Conservation (phyloP, 306 rosid genomes). For the Carpinus fangiana region DNA sequence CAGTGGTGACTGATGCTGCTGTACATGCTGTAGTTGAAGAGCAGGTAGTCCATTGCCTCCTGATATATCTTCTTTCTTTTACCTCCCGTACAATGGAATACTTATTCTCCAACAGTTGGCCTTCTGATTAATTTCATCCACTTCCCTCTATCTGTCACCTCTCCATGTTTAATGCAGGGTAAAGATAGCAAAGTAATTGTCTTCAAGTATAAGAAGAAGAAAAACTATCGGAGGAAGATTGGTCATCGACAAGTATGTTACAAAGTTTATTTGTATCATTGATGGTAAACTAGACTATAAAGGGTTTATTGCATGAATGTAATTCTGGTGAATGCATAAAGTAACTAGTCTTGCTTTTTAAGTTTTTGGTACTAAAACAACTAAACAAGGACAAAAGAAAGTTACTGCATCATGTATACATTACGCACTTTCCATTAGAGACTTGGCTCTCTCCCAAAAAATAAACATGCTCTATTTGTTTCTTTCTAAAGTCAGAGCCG, state of each 20-base stretch:
- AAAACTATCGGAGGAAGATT: conserved; percentile 76
- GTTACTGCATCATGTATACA: neutral
- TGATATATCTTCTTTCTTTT: conserved; percentile 1
- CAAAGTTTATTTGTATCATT: neutral
- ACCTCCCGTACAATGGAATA: neutral
- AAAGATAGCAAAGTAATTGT: conserved; percentile 75
- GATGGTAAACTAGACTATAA: neutral
- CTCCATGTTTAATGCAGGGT: conserved; percentile 50
- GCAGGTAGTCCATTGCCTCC: conserved; percentile 51
- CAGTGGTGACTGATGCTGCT: conserved; percentile 92
- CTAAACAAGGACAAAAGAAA: neutral
- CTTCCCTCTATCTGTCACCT: neutral
- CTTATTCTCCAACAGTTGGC: conserved; percentile 10
- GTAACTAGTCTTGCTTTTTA: neutral
- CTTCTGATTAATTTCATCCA: neutral
- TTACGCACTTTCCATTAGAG: neutral
- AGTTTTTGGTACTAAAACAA: neutral
- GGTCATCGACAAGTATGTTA: conserved; percentile 89
- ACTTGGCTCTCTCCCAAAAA: neutral
- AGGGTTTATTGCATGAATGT: conserved; percentile 3
- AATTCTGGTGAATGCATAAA: neutral
- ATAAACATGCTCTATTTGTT: neutral
- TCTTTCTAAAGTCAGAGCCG: neutral
- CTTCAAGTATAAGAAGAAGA: conserved; percentile 91
- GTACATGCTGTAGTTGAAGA: conserved; percentile 97